phyloP scores from a whole-genome alignment of 1,284 basidiomycete genomes.

The Rhodotorula glutinis region DNA sequence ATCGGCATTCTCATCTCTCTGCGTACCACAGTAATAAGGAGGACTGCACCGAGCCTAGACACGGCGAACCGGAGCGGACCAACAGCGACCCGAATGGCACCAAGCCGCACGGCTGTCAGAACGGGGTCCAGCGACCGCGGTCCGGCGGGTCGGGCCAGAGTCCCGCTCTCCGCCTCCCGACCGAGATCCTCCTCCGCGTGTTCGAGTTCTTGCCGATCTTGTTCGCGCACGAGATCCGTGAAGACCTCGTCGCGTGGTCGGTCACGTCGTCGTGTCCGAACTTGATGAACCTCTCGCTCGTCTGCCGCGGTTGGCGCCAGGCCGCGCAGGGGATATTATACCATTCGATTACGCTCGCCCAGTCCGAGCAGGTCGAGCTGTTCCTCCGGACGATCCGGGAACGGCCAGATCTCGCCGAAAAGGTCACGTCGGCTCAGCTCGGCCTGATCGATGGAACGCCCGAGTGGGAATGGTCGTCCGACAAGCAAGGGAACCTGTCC shows the following conservation, averaged over 20 bases:
- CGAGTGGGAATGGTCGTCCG: not conserved
- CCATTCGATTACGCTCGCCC: conserved; percentile 4
- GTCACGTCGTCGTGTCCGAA: conserved; percentile 10
- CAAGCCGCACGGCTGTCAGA: not conserved
- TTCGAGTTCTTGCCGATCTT: conserved; percentile 6
- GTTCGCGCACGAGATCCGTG: conserved; percentile 1
- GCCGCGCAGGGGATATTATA: conserved; percentile 5
- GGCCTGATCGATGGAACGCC: not conserved
- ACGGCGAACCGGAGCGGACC: not conserved
- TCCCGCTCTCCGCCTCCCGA: conserved; percentile 1
- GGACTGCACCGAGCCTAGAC: not conserved
- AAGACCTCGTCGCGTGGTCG: conserved; percentile 14
- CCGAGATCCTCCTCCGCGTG: conserved; percentile 7
- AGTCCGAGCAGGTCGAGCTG: not conserved
- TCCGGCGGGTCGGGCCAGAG: not conserved
- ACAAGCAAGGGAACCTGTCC: not conserved
- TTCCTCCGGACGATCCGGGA: not conserved
- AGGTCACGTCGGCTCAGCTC: not conserved
- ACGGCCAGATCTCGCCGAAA: not conserved
- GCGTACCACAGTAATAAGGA: not conserved
- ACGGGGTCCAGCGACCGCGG: not conserved
- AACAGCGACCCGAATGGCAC: not conserved
- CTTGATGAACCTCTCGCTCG: not conserved
- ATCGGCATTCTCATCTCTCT: too few relatives aligned
- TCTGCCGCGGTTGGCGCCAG: conserved; percentile 5